These are phyloP conservation scores for Amanita exitialis DNA, from an alignment of 768 basidiomycete genomes.

Conservation along the genomic window DNA sequence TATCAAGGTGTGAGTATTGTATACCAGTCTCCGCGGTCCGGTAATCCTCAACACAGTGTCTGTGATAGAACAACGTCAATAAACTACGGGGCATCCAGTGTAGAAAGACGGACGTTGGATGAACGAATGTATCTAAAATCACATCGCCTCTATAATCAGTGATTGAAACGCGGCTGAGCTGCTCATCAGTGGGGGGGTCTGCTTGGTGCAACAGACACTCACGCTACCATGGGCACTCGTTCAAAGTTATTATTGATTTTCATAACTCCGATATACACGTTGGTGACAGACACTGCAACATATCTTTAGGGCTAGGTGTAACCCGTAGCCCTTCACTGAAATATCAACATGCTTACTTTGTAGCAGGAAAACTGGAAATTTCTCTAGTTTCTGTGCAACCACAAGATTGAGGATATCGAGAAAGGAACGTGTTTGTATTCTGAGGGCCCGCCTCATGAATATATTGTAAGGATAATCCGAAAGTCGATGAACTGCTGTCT, in stretches of 20 bases:
- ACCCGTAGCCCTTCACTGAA: background rate
- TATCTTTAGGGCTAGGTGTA: constrained; percentile 21
- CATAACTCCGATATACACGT: constrained; percentile 30
- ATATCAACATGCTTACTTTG: constrained; percentile 5
- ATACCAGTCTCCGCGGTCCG: constrained; percentile 37
- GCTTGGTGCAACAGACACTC: constrained; percentile 13
- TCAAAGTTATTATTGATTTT: constrained; percentile 15
- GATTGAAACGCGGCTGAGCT: constrained; percentile 37
- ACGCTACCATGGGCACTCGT: constrained; percentile 44
- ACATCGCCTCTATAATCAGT: constrained; percentile 36
- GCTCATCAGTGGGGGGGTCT: background rate
- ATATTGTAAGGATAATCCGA: constrained; percentile 4
- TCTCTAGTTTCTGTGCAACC: constrained; percentile 1
- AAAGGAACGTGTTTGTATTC: constrained; percentile 1
- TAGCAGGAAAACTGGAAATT: constrained; percentile 3
- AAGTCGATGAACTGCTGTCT: constrained; percentile 2
- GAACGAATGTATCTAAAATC: constrained; percentile 40
- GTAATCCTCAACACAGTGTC: constrained; percentile 38
- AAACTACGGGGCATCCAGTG: no score
- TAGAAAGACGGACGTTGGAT: constrained; percentile 35
- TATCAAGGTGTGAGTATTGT: constrained; percentile 24
- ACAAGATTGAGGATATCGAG: constrained; percentile 2
- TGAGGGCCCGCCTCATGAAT: constrained; percentile 3
- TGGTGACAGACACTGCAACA: constrained; percentile 34
- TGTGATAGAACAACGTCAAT: constrained; percentile 11